These are phyloP conservation scores for Russula dissimulans DNA, from an alignment of 768 basidiomycete genomes.

Conservation along the genomic window DNA sequence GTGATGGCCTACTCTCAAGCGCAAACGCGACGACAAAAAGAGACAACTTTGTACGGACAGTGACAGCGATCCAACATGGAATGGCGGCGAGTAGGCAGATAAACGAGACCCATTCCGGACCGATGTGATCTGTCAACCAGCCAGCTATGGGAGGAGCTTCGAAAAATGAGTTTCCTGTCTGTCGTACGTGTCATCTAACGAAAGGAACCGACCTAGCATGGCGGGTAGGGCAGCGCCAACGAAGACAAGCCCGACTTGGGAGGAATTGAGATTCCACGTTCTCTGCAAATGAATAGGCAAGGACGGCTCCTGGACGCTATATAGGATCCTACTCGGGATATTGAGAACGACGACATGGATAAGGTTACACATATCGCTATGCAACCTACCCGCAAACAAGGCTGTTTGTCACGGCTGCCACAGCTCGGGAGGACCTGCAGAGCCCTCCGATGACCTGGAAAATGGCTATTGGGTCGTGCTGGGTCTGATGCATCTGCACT, in stretches of 20 bases:
- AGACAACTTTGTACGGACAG: constrained; percentile 37
- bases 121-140: constrained; percentile 44
- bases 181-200: neutral
- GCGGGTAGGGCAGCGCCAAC: constrained; percentile 56
- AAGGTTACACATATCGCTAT: constrained; percentile 4
- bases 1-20: constrained; percentile 40
- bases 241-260: constrained; percentile 54
- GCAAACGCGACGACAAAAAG: constrained; percentile 43
- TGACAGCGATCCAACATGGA: constrained; percentile 56
- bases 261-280: constrained; percentile 27
- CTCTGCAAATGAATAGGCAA: constrained; percentile 30
- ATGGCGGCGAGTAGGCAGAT: constrained; percentile 41
- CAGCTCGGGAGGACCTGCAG: constrained; percentile 22
- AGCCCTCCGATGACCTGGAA: constrained; percentile 22
- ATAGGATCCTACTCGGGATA: constrained; percentile 21
- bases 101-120: constrained; percentile 46
- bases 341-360: neutral
- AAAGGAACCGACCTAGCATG: constrained; percentile 44
- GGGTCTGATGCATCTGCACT: neutral
- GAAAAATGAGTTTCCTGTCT: neutral
- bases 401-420: constrained; percentile 24
- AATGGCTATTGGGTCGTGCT: neutral
- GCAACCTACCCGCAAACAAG: constrained; percentile 28
- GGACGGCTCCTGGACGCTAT: constrained; percentile 27
- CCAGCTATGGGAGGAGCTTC: constrained; percentile 55